Evolutionary conservation across 2,329 filamentous ascomycete species (phyloP).

Genomic region (Aspergillus costaricaensis): DNA sequence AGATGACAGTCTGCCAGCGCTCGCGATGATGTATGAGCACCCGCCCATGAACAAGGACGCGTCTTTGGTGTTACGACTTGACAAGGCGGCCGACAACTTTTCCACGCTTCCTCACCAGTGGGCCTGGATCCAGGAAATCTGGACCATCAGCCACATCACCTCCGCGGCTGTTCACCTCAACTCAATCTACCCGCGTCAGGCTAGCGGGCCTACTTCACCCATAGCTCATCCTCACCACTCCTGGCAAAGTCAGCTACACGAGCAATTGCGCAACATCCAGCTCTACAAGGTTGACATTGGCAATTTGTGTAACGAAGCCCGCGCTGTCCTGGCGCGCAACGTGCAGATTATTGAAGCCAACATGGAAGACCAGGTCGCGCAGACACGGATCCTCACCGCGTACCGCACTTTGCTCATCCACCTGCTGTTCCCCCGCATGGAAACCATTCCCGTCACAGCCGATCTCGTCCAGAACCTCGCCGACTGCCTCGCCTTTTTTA

Average conservation of each 20-base stretch:
- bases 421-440: constrained; percentile 1
- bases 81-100: neutral
- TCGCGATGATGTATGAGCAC: neutral
- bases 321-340: neutral
- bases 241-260: neutral
- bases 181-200: neutral
- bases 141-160: constrained; percentile 2
- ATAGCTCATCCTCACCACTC: neutral
- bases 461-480: neutral
- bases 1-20: neutral
- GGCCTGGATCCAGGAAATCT: constrained; percentile 2
- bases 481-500: neutral
- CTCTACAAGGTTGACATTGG: neutral
- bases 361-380: neutral
- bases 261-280: constrained; percentile 1
- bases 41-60: constrained; percentile 2
- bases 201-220: neutral
- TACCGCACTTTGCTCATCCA: neutral
- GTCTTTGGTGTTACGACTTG: neutral
- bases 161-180: neutral
- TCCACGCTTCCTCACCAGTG: neutral
- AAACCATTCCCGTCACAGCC: neutral
- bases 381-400: neutral
- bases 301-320: neutral
- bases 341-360: constrained; percentile 1